Evolutionary conservation across 1,139 yeast genomes (phyloP), one percentile per base, ranked within the genome.

Genomic region (Candida gigantensis): DNA sequence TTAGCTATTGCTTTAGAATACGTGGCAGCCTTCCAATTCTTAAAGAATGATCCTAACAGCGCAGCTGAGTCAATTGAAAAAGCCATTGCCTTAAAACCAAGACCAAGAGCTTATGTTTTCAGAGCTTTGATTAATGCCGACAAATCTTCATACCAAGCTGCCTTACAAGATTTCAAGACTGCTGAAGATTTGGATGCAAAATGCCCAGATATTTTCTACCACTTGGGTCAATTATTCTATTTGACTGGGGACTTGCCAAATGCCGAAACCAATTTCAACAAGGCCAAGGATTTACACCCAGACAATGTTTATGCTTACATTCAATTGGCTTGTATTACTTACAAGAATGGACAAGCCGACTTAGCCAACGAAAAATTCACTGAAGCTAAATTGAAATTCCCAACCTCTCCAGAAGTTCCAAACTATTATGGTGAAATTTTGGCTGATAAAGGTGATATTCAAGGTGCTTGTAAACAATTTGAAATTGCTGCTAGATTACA

Each of bases 371-470:
- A 76, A 42, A 71, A 79, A 47, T 92, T 92, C 68, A 74, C 78
- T 47, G 81, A 77, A 49, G 88, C 96, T 31, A 79, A 80, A 55
- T 72, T 75, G 60, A 75, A 74, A 58, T 88, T 87, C 79, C 94
- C 96, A 51, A 78, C 92, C 24, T 76, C 84, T 36, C 88, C 97
- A 38, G 97, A 88, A 62, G 86, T 89, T 51, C 95, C 94, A 66
- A 90, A 89, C 70, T 94, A 90, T 65, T 88, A 82, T 57, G 98
- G 97, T 57, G 98, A 92, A 68, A 84, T 92, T 37, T 74, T 90
- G 55, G 81, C 89, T 46, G 97, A 92, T 58, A 77, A 79, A 53
- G 84, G 85, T 52, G 86, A 85, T 50, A 68, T 77, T 42, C 75
- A 65, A 30, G 83, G 76, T 46, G 96, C 98, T 42, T 65, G 79